Conservation (phyloP, 163 green algal genomes). For the Scenedesmus sp. region DNA sequence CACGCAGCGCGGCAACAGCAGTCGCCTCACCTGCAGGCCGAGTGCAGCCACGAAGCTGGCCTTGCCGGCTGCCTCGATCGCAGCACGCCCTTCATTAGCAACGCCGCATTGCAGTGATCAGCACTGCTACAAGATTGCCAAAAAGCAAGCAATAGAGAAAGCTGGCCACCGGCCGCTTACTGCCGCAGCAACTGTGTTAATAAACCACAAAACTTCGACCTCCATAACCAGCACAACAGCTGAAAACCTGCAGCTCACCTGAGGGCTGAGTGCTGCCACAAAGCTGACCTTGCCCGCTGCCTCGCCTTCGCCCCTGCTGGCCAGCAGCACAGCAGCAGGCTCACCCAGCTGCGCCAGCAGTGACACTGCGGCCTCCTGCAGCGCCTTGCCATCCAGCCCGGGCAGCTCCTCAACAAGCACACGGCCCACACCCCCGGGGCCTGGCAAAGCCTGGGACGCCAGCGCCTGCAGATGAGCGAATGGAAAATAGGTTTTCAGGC, state of each 20-base stretch:
- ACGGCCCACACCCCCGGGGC: slow-evolving; percentile 49
- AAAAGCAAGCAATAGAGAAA: too few species aligned
- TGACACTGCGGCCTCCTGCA: slow-evolving; percentile 83
- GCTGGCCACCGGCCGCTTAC: too few species aligned
- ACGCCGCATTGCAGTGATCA: too few species aligned
- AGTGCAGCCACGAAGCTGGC: too few species aligned
- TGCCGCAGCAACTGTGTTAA: too few species aligned
- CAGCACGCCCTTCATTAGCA: too few species aligned
- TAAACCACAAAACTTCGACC: too few species aligned
- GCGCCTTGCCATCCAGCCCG: slow-evolving; percentile 82
- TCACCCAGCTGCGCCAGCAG: slow-evolving; percentile 82
- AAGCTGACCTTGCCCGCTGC: slow-evolving; percentile 80
- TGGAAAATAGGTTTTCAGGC: background rate
- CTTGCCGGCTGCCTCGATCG: too few species aligned
- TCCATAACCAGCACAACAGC: too few species aligned
- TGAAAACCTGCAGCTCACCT: slow-evolving; percentile 21
- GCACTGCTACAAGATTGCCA: too few species aligned
- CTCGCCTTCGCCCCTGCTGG: slow-evolving; percentile 51
- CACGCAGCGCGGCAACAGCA: too few species aligned
- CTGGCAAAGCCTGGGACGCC: background rate
- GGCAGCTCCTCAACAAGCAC: slow-evolving; percentile 81
- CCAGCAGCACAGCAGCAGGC: slow-evolving; percentile 85
- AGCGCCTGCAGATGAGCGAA: slow-evolving; percentile 16
- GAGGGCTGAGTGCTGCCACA: slow-evolving; percentile 75
- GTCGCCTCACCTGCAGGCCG: too few species aligned